Conservation (phyloP, 345 rosid species). For the Linum trigynum region DNA sequence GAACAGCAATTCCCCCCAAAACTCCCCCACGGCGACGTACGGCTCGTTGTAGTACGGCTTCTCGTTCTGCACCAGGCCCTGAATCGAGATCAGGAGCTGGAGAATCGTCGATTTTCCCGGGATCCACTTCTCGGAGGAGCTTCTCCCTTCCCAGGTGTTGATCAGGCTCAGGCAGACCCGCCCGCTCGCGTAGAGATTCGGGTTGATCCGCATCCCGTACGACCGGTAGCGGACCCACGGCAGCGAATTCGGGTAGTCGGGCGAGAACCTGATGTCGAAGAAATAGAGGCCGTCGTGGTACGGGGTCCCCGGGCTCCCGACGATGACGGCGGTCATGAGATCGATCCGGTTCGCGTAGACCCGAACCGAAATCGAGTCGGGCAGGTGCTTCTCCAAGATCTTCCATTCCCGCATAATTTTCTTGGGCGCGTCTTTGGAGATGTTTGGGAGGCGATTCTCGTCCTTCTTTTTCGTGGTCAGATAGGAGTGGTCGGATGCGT, state of each 20-base stretch:
- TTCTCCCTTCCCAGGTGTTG: conserved; percentile 42
- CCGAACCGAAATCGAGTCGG: conserved; percentile 43
- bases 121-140: conserved; percentile 38
- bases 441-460: conserved; percentile 6
- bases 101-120: conserved; percentile 37
- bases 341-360: conserved; percentile 45
- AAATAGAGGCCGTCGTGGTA: conserved; percentile 61
- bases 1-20: conserved; percentile 7
- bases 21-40: conserved; percentile 3
- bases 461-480: neutral
- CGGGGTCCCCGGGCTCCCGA: conserved; percentile 48
- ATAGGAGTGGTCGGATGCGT: conserved; percentile 31
- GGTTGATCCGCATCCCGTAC: conserved; percentile 46
- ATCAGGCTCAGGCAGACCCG: conserved; percentile 45
- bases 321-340: conserved; percentile 39
- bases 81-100: conserved; percentile 48
- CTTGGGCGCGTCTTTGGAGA: conserved; percentile 21
- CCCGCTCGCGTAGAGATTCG: conserved; percentile 41
- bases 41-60: conserved; percentile 52
- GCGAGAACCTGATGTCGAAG: conserved; percentile 50
- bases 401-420: conserved; percentile 49
- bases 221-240: conserved; percentile 39
- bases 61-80: conserved; percentile 49
- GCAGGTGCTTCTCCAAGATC: conserved; percentile 38
- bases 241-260: conserved; percentile 39